Evolutionary conservation across 2,329 filamentous ascomycete species (phyloP).

Genomic region (Aaosphaeria pasadenensis): DNA sequence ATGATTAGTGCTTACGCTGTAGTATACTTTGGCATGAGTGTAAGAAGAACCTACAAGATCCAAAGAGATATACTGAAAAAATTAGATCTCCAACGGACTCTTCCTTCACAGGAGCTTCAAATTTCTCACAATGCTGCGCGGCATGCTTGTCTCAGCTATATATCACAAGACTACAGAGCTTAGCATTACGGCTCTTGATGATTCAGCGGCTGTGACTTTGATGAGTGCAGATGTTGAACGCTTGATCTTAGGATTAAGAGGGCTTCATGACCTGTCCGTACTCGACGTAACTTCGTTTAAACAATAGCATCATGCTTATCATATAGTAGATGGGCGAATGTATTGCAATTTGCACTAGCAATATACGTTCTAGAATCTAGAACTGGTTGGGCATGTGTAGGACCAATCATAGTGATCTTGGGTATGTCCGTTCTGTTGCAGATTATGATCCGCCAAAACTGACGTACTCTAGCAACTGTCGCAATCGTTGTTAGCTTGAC

Average conservation of each 20-base stretch:
- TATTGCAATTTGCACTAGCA: constrained; percentile 45
- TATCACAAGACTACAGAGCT: constrained; percentile 46
- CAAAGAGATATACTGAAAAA: neutral
- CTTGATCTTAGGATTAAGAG: constrained; percentile 40
- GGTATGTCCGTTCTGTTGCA: neutral
- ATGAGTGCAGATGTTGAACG: constrained; percentile 49
- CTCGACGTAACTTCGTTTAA: neutral
- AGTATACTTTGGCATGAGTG: constrained; percentile 42
- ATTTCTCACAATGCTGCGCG: constrained; percentile 38
- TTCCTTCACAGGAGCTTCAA: constrained; percentile 4
- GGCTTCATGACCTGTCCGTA: constrained; percentile 28
- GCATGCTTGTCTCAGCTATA: constrained; percentile 47
- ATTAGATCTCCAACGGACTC: constrained; percentile 35
- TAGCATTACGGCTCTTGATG: constrained; percentile 25
- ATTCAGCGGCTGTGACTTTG: constrained; percentile 38
- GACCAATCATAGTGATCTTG: constrained; percentile 37
- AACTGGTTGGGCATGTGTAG: constrained; percentile 43
- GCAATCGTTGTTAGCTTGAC: constrained; percentile 33
- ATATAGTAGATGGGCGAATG: constrained; percentile 40
- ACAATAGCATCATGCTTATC: neutral
- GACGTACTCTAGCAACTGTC: constrained; percentile 24
- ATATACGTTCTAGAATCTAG: constrained; percentile 43
- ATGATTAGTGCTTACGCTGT: constrained; percentile 44
- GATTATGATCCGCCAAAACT: constrained; percentile 21
- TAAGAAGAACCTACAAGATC: constrained; percentile 15